Base-by-base conservation (phyloP, 1,284 basidiomycete genomes). In the Xerocomus amazonicus region DNA sequence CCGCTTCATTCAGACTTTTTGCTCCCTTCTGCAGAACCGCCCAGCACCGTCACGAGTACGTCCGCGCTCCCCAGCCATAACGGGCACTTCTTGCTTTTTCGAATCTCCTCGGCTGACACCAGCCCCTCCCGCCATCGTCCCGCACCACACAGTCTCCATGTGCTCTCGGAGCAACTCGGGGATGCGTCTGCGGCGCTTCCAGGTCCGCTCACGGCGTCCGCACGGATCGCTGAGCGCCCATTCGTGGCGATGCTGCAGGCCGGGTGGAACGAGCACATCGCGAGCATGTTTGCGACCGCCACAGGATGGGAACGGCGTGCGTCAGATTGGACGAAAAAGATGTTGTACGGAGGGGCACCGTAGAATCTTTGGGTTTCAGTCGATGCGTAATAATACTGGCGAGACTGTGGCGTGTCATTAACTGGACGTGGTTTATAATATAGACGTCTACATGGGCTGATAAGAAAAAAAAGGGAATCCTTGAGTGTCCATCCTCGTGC, bases 231-330 rank as follows among this genome's bases (percentile, higher is more conserved):
- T 13, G 65, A 73, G 3, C 68, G 67, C 27, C 72, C 73, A 4
- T 75, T 81, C 53, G 51, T 63, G 3, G 59, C 71, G 2, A 63
- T 76, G 34, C 23, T 82, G 19, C 69, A 81, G 54, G 68, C 70
- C 6, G 68, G 60, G 41, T 83, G 81, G 81, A 83, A 83, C 55
- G 60, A 70, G 13, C 72, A 81, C 48, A 54, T 83, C 19, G 74
- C 70, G 9, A 55, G 55, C 33, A 51, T 77, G 12, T 78, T 76
- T 51, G 56, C 61, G 14, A 71, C 73, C 14, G 64, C 73, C 45
- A 62, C 70, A 16, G 63, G 65, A 23, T 73, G 73, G 68, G 78
- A 79, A 48, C 68, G 60, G 31, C 69, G 67, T 5, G 71, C 69
- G 16, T 66, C 65, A 41, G 71, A 70, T 4, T 76, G 75, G 76